phyloP scores from a whole-genome alignment of 2,329 filamentous ascomycete species.

The Exophiala sideris region DNA sequence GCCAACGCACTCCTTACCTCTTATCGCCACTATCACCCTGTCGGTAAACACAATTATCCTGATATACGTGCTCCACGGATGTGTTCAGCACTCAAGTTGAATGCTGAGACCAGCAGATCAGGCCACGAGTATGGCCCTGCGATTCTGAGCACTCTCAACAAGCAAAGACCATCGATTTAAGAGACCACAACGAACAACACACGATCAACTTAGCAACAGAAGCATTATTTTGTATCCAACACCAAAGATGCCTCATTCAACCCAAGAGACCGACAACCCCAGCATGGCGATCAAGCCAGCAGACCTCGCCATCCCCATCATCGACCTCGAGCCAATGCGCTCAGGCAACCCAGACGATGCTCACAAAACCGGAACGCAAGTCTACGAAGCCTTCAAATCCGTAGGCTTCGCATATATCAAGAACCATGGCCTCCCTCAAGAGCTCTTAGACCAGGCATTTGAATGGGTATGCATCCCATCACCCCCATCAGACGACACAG shows the following conservation, averaged over 20 bases:
- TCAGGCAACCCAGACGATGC: slow-evolving; percentile 31
- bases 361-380: slow-evolving; percentile 26
- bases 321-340: slow-evolving; percentile 39
- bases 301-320: slow-evolving; percentile 34
- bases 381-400: slow-evolving; percentile 37
- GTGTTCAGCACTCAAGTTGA: too few species aligned
- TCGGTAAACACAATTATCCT: too few species aligned
- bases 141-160: too few species aligned
- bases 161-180: background rate
- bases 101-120: too few species aligned
- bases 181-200: too few species aligned
- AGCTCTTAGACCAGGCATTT: slow-evolving; percentile 24
- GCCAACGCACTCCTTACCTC: background rate
- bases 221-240: background rate
- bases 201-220: too few species aligned
- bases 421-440: slow-evolving; percentile 36
- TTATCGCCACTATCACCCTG: background rate
- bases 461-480: slow-evolving; percentile 17
- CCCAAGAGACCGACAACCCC: background rate
- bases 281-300: slow-evolving; percentile 16
- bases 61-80: too few species aligned
- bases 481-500: background rate
- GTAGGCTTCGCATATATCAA: slow-evolving; percentile 43
- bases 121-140: too few species aligned
- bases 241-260: too few species aligned